Evolutionary conservation across 768 basidiomycete species (phyloP), one percentile per base, ranked within the genome.

Genomic region (Boletus tomentosulus): DNA sequence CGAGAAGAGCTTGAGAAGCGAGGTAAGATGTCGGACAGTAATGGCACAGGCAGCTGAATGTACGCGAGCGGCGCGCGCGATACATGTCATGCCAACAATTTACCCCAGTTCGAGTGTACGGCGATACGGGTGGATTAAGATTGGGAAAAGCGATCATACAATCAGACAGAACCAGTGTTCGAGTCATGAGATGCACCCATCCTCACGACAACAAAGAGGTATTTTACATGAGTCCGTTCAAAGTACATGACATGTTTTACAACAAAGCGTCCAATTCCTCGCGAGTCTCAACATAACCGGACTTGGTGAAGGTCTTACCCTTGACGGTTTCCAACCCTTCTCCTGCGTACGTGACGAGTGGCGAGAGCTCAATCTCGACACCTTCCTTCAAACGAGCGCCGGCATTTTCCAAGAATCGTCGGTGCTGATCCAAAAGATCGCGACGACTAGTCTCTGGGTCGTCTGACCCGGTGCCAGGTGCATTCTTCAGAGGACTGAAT

Each of bases 401-500:
- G 0, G 89, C 88, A 1, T 51, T 67, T 67, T 87, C 83, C 63
- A 99, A 73, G 82, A 91, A 98, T 41, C 89, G 78, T 65, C 71
- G 80, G 67, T 98, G 92, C 74, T 97, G 93, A 28, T 85, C 80
- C 50, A 98, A 79, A 46, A 99, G 76, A 73, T 98, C 96, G 38
- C 84, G 80, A 44, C 94, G 82, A 62, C 92, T 95, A 30, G 97
- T 97, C 54, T 86, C 84, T 15, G 95, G 89, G 66, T 92, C 87
- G 67, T 98, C 96, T 15, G 89, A 78, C 25, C 88, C 88, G 0
- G 91, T 89, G 1, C 94, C 94, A 1, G 94, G 93, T 8, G 94
- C 96, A 65, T 99, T 99, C 78, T 99, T 99, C 69, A 99, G 72
- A 34, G 96, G 96, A 58, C 91, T 94, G 64, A 99, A 99, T 73